Base-by-base conservation (phyloP, 2,329 filamentous ascomycete species). In the Colletotrichum aenigma region DNA sequence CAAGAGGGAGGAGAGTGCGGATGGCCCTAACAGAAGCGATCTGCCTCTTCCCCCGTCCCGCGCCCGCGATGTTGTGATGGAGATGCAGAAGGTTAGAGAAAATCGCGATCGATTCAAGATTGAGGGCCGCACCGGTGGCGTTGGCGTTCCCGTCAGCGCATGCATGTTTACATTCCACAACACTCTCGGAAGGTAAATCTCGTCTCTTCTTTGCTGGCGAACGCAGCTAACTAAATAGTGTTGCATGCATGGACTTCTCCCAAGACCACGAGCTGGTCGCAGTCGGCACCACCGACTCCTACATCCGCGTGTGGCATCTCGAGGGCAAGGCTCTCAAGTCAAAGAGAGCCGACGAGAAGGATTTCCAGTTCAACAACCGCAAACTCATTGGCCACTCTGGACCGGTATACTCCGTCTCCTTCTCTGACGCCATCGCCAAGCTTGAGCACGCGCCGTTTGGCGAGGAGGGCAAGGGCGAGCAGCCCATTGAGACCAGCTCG, bases 101-200 rank as follows among this genome's bases (percentile, higher is more conserved):
- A 95, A 98, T 81, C 93, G 97, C 26, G 96, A 98, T 81, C 91
- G 96, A 21, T 98, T 98, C 83, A 94, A 92, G 82, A 96, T 98
- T 73, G 95, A 98, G 75, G 92, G 93, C 24, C 92, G 94, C 38
- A 96, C 94, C 15, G 95, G 95, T 18, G 96, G 96, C 10, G 91
- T 96, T 66, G 95, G 96, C 16, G 92, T 95, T 70, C 93, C 93
- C 30, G 89, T 98, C 75, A 98, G 96, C 80, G 93, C 97, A 28
- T 97, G 95, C 88, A 98, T 98, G 94, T 98, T 97, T 83, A 99
- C 97, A 1, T 98, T 98, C 82, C 97, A 99, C 87, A 99, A 99
- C 84, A 98, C 95, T 0, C 93, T 96, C 77, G 96, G 98, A 84
- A 94, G 92, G 95, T 96, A 86, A 87, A 91, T 84, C 9, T 7